A percentile compares a stretch with the other conserved stretches of the same genome.
These are phyloP conservation scores for Beauveria sp. DNA, from an alignment of 2,329 filamentous ascomycete species.

Conservation along the genomic window DNA sequence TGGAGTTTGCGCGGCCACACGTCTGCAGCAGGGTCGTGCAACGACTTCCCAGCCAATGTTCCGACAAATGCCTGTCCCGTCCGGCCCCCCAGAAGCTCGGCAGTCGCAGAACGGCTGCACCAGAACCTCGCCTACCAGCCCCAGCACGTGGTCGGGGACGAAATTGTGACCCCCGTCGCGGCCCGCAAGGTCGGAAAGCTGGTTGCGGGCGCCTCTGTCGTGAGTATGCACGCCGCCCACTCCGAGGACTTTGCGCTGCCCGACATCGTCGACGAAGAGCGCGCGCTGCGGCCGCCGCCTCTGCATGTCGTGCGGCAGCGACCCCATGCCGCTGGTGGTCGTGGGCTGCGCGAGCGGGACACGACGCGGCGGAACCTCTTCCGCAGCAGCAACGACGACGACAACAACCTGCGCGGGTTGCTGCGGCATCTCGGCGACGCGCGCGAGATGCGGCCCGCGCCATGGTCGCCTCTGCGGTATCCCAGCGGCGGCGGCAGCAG, in stretches of 20 bases:
- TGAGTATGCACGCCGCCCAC: constrained; percentile 1
- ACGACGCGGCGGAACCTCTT: constrained; percentile 7
- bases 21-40: not conserved
- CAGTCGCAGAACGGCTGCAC: not conserved
- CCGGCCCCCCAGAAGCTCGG: not conserved
- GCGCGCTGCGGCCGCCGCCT: constrained; percentile 1
- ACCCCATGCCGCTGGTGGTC: not conserved
- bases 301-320: not conserved
- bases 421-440: constrained; percentile 2
- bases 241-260: constrained; percentile 8
- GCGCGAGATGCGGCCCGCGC: not conserved
- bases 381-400: not conserved
- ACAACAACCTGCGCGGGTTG: not conserved
- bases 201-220: not conserved
- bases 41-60: not conserved
- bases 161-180: not conserved
- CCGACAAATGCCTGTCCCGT: not conserved
- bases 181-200: not conserved
- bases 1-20: not conserved
- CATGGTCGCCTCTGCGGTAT: not conserved
- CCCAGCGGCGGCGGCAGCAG: not conserved
- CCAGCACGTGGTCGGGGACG: not conserved
- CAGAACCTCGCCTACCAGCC: not conserved
- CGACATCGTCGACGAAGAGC: constrained; percentile 6
- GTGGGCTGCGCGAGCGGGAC: not conserved